Conservation (phyloP, 2,329 filamentous ascomycete genomes). For the Diplodia seriata region DNA sequence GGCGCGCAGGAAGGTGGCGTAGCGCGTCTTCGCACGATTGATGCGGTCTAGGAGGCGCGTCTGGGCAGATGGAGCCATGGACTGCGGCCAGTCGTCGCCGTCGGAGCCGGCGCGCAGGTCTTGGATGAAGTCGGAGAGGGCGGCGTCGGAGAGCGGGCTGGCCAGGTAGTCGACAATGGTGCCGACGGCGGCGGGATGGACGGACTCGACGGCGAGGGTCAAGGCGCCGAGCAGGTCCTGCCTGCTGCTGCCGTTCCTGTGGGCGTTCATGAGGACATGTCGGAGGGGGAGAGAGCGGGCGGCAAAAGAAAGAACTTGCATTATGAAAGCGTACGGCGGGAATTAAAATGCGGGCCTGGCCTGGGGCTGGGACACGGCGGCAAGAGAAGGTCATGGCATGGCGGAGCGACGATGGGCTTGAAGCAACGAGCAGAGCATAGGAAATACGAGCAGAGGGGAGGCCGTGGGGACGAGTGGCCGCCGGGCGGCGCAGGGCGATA, state of each 20-base stretch:
- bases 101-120: background rate
- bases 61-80: background rate
- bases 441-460: background rate
- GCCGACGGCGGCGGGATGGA: slow-evolving; percentile 14
- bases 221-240: slow-evolving; percentile 27
- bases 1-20: slow-evolving; percentile 29
- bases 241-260: slow-evolving; percentile 12
- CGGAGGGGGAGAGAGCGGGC: background rate
- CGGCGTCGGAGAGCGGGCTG: slow-evolving; percentile 21
- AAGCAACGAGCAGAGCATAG: background rate
- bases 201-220: slow-evolving; percentile 20
- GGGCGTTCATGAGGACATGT: slow-evolving; percentile 1
- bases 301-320: slow-evolving; percentile 14
- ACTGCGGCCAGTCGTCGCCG: background rate
- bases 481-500: slow-evolving; percentile 10
- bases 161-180: slow-evolving; percentile 30
- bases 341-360: slow-evolving; percentile 8
- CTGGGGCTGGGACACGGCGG: background rate
- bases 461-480: background rate
- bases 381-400: slow-evolving; percentile 14
- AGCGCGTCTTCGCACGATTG: slow-evolving; percentile 28
- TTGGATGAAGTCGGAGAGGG: slow-evolving; percentile 12
- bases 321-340: slow-evolving; percentile 17
- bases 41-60: slow-evolving; percentile 15
- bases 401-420: background rate